Evolutionary conservation across 2,329 filamentous ascomycete genomes (phyloP), one percentile per base, ranked within the genome.

Genomic region (Mycosphaerella sp.): DNA sequence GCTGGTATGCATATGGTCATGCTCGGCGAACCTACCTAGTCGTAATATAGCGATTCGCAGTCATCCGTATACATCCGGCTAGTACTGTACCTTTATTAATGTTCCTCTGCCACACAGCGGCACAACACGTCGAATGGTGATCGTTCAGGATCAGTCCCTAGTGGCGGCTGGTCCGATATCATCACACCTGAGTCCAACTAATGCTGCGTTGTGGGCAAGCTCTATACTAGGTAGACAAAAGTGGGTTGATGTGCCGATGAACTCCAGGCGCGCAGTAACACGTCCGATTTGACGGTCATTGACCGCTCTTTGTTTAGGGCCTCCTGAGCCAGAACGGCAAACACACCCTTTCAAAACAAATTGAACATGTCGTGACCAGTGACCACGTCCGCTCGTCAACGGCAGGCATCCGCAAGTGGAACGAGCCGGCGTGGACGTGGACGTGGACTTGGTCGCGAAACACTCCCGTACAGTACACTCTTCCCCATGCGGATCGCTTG

Each of bases 21-120:
- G 40, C 18, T 41, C 39, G 50, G 41, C 44, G 37, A 45, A 49
- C 50, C 50, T 49, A 49, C 50, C 50, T 49, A 44, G 45, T 49
- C 30, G 35, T 32, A 35, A 25, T 14, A 25, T 35, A 34, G 18
- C 37, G 41, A 32, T 32, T 49, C 28, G 18, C 44, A 36, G 40
- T 37, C 37, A 42, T 50, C 42, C 51, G 46, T 50, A 18, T 49
- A 42, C 51, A 43, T 46, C 45, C 46, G 42, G 28, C 36, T 13
- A 25, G 21, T 25, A n/a, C 21, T 25, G 21, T 25, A 42, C 18
- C 46, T 25, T 42, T 36, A 40, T 14, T 14, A 36, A n/a, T 18
- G 41, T 13, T 41, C 12, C 16, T 21, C 25, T 34, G 50, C 39
- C 39, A 40, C 18, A 34, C 45, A 49, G 50, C 39, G 30, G 44